Evolutionary conservation across 2,329 filamentous ascomycete genomes (phyloP), one percentile per base, ranked within the genome.

Genomic region (Knufia fluminis): DNA sequence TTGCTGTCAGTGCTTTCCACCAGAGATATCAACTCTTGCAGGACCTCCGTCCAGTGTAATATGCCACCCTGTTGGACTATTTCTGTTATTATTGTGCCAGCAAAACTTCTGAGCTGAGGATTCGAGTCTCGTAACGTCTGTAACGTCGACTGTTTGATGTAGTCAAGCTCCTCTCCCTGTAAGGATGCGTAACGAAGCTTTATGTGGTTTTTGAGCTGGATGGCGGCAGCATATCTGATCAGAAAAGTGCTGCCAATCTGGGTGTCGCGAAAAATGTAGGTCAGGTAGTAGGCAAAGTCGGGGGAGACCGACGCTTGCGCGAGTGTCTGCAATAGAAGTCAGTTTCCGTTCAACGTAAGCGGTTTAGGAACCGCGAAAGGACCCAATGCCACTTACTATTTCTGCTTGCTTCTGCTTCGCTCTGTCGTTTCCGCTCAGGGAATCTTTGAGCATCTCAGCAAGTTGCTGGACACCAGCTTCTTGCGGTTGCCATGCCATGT

Each of bases 201-300:
- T 65, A 97, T 78, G 64, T 94, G 89, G 69, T 96, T 97, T 72
- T 97, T 98, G 57, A 98, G 77, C 80, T 96, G 92, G 62, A 97
- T 82, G 49, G 86, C 90, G 22, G 91, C 90, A 9, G 91, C 86
- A 53, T 86, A 86, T 56, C 92, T 84, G 53, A 94, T 83, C 45
- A 87, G 71, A 65, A 85, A 62, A 78, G 71, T 88, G 83, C 64
- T 86, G 75, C 77, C 63, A 86, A 71, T 55, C 74, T 80, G 50
- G 50, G 79, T 66, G 60, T 79, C 88, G 52, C 86, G 87, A 68
- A 94, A 87, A 54, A 98, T 79, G 68, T 86, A 96, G 59, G 87
- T 86, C 39, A 98, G 82, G 68, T 98, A 98, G 71, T 97, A 97
- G 73, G 94, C 91, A 73, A 96, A 86, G 66, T 97, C 91, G 43